These are phyloP conservation scores for Suhomyces terraborum DNA, from an alignment of 1,139 yeast genomes.

Conservation along the genomic window DNA sequence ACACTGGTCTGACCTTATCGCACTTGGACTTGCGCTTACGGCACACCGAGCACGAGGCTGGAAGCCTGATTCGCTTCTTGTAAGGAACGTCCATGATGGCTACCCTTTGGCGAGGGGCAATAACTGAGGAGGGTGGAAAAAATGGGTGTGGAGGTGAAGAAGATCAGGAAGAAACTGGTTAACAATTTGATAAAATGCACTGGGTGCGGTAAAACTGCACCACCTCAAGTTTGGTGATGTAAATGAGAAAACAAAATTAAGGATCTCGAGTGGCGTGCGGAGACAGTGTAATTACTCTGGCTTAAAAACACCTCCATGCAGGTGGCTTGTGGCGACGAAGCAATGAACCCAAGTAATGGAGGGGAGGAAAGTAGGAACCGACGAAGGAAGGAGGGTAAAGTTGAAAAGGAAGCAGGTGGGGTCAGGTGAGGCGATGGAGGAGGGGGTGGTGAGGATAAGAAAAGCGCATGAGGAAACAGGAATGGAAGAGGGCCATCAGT, in stretches of 20 bases:
- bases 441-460: no score
- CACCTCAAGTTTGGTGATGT: no score
- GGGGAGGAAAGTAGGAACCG: not conserved
- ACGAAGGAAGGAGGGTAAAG: no score
- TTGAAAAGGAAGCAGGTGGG: no score
- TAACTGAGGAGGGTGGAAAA: not conserved
- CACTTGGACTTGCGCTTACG: slow-evolving; percentile 52
- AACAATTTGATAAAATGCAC: no score
- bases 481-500: no score
- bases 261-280: slow-evolving; percentile 5
- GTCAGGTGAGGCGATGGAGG: no score
- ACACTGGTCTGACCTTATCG: slow-evolving; percentile 67
- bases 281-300: slow-evolving; percentile 1
- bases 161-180: no score
- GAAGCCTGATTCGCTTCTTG: slow-evolving; percentile 44
- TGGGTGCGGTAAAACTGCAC: no score
- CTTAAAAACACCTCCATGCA: no score
- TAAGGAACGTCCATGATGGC: slow-evolving; percentile 25
- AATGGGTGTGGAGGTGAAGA: not conserved
- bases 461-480: no score
- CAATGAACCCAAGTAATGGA: not conserved
- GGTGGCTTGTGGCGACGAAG: no score
- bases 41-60: slow-evolving; percentile 51
- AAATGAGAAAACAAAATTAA: not conserved
- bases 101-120: slow-evolving; percentile 2